These are phyloP conservation scores for Lonicera japonica DNA, from an alignment of 129 eudicot genomes.

Conservation along the genomic window DNA sequence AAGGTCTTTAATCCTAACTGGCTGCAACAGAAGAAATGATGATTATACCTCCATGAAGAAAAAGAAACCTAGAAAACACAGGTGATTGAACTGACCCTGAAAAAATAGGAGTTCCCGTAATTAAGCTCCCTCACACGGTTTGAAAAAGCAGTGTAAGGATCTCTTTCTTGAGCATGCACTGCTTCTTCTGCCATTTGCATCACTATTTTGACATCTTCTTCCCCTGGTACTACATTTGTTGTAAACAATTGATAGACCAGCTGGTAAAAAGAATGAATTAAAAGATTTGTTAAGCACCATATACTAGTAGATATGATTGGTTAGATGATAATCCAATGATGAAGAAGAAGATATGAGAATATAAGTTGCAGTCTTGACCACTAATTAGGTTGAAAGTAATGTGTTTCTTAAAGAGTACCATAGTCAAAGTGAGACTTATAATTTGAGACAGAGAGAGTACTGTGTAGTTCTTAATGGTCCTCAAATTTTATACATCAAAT, in stretches of 20 bases:
- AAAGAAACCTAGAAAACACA: neutral
- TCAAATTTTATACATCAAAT: no score
- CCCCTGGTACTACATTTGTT: conserved; percentile 71
- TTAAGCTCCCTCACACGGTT: conserved; percentile 89
- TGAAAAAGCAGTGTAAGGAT: conserved; percentile 85
- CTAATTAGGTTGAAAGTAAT: no score
- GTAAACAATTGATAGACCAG: conserved; percentile 86
- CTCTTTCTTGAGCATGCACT: conserved; percentile 91
- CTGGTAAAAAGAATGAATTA: conserved; percentile 29
- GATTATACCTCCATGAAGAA: neutral
- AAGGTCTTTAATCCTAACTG: conserved; percentile 58
- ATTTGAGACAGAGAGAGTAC: no score
- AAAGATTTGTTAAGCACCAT: conserved; percentile 5
- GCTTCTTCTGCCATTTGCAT: conserved; percentile 97
- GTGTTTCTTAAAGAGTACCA: no score
- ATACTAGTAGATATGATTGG: neutral
- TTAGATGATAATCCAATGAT: neutral
- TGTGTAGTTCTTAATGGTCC: no score
- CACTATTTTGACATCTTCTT: conserved; percentile 77
- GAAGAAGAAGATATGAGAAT: neutral
- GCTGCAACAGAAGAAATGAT: conserved; percentile 42
- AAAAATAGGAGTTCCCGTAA: conserved; percentile 83
- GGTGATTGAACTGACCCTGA: conserved; percentile 43
- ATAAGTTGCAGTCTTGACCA: no score
- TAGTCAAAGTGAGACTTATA: no score